These are phyloP conservation scores for Pichia norvegensis DNA, from an alignment of 1,139 yeast genomes.

Conservation along the genomic window DNA sequence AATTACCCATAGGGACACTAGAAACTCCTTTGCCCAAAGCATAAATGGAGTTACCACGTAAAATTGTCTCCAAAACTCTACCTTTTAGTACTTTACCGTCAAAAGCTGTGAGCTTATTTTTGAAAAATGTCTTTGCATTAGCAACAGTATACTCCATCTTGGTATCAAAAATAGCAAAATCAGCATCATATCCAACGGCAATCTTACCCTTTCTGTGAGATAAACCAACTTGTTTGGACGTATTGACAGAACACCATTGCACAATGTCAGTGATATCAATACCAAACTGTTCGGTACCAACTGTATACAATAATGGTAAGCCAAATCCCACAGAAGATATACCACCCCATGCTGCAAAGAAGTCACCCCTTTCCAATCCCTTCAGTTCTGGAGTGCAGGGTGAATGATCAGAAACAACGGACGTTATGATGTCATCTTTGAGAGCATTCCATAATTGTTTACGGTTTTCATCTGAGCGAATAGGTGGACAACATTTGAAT, in stretches of 20 bases:
- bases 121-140: conserved; percentile 59
- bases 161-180: conserved; percentile 74
- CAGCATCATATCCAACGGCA: conserved; percentile 75
- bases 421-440: conserved; percentile 54
- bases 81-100: conserved; percentile 65
- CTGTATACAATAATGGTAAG: conserved; percentile 70
- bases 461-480: conserved; percentile 66
- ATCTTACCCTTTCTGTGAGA: conserved; percentile 65
- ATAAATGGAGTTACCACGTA: conserved; percentile 67
- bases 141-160: conserved; percentile 45
- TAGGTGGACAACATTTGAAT: conserved; percentile 93
- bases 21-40: conserved; percentile 51
- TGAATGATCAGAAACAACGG: conserved; percentile 91
- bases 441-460: conserved; percentile 71
- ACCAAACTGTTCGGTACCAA: conserved; percentile 47
- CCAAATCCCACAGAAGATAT: conserved; percentile 90
- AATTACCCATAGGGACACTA: conserved; percentile 46
- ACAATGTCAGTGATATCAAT: conserved; percentile 55
- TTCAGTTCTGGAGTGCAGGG: conserved; percentile 92
- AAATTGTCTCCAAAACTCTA: conserved; percentile 65
- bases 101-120: conserved; percentile 83
- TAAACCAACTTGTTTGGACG: conserved; percentile 81
- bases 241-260: conserved; percentile 72
- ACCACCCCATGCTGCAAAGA: conserved; percentile 96
- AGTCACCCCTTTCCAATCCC: conserved; percentile 75